phyloP scores from a whole-genome alignment of 2,329 filamentous ascomycete species.

The Aspergillus japonicus region DNA sequence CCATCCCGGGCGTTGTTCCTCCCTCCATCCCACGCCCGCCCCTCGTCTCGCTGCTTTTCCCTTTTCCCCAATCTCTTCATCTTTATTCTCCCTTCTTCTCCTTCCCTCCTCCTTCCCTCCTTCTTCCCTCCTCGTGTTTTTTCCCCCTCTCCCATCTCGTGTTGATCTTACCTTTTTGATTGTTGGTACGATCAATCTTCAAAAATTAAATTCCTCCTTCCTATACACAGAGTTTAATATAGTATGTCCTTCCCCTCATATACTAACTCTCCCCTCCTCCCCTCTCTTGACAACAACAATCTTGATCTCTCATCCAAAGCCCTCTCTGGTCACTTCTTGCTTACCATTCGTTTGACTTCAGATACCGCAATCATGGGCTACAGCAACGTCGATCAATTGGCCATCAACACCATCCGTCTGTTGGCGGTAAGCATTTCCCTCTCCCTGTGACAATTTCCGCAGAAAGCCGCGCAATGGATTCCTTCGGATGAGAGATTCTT shows the following conservation, averaged over 20 bases:
- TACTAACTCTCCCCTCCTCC: background rate
- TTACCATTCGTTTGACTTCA: background rate
- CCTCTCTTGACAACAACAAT: constrained; percentile 10
- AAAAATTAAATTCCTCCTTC: constrained; percentile 1
- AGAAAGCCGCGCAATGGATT: background rate
- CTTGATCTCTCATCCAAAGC: constrained; percentile 11
- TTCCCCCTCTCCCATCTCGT: constrained; percentile 22
- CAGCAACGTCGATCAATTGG: constrained; percentile 80
- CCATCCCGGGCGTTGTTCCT: constrained; percentile 3
- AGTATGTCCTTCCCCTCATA: constrained; percentile 15
- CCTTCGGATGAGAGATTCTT: background rate
- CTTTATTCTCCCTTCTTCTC: constrained; percentile 12
- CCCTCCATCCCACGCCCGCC: constrained; percentile 12
- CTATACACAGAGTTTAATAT: constrained; percentile 10
- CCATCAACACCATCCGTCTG: constrained; percentile 97
- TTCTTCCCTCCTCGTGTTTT: constrained; percentile 11
- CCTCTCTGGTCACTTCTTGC: constrained; percentile 12
- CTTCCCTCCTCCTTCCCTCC: constrained; percentile 14
- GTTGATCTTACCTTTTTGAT: constrained; percentile 17
- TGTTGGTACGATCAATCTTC: constrained; percentile 3
- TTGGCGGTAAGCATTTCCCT: constrained; percentile 72
- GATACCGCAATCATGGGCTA: constrained; percentile 71
- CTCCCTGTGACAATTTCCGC: background rate
- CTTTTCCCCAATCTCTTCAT: constrained; percentile 8
- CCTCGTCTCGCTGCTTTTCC: constrained; percentile 14